phyloP scores from a whole-genome alignment of 2,329 filamentous ascomycete genomes.

The Neonectria faginata region DNA sequence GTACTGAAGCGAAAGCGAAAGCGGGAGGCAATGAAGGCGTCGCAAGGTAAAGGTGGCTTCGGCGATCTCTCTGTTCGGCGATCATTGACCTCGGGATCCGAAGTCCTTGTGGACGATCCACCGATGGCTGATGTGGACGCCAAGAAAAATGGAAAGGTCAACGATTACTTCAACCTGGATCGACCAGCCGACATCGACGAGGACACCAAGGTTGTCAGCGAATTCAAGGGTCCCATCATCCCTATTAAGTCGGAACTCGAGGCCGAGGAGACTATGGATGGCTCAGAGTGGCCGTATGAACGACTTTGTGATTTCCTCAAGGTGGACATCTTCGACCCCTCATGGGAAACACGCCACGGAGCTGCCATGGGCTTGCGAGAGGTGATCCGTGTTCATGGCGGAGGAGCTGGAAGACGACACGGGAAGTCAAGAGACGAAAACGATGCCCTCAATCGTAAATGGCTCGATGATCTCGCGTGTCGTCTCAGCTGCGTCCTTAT shows the following conservation, averaged over 20 bases:
- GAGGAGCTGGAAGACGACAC: constrained; percentile 82
- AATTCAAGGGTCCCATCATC: constrained; percentile 88
- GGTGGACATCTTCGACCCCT: constrained; percentile 90
- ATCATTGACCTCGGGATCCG: constrained; percentile 69
- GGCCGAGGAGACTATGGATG: constrained; percentile 79
- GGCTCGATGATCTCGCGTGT: constrained; percentile 96
- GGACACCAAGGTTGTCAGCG: constrained; percentile 90
- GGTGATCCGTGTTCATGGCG: constrained; percentile 90
- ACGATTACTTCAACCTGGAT: constrained; percentile 93
- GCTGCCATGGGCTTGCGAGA: constrained; percentile 96
- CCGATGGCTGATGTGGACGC: constrained; percentile 63
- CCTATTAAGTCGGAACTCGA: constrained; percentile 90
- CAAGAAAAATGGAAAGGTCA: constrained; percentile 72
- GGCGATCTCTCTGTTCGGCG: constrained; percentile 84
- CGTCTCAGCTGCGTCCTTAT: constrained; percentile 95
- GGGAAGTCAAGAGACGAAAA: constrained; percentile 81
- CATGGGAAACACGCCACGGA: constrained; percentile 96
- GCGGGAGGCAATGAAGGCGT: constrained; percentile 86
- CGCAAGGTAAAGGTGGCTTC: constrained; percentile 85
- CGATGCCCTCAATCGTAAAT: constrained; percentile 80
- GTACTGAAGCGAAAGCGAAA: constrained; percentile 95
- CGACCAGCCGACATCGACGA: constrained; percentile 83
- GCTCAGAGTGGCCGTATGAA: constrained; percentile 93
- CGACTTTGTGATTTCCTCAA: constrained; percentile 93
- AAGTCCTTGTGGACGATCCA: constrained; percentile 71